Conservation (phyloP, 345 rosid species). For the Eutrema yunnanense region DNA sequence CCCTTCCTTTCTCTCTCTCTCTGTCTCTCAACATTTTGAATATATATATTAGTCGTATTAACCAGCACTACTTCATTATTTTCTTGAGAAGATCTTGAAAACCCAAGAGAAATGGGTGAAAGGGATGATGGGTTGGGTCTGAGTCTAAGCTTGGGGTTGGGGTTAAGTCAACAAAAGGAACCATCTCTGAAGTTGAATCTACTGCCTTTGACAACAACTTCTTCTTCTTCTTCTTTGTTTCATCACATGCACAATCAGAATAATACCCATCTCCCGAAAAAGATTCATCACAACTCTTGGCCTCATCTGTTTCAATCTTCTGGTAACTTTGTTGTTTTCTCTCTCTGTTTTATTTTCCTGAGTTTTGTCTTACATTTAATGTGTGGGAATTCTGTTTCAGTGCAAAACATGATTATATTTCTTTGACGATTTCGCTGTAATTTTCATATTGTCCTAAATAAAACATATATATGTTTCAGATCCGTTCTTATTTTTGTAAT, state of each 20-base stretch:
- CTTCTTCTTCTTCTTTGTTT: conserved; percentile 34
- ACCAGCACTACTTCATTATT: conserved; percentile 27
- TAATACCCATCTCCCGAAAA: not conserved
- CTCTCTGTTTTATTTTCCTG: not conserved
- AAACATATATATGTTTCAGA: conserved; percentile 2
- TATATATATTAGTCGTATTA: conserved; percentile 32
- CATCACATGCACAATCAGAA: conserved; percentile 26
- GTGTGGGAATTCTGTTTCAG: not conserved
- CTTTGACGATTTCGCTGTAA: not conserved
- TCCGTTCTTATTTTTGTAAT: not conserved
- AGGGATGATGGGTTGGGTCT: conserved; percentile 51
- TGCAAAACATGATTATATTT: not conserved
- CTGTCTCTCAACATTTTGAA: not conserved
- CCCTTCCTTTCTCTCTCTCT: conserved; percentile 27
- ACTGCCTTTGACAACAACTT: conserved; percentile 25
- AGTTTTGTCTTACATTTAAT: not conserved
- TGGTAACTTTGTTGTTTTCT: conserved; percentile 22
- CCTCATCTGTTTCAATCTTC: conserved; percentile 47
- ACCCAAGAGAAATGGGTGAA: conserved; percentile 37
- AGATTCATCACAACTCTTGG: conserved; percentile 32
- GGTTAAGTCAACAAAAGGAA: conserved; percentile 21
- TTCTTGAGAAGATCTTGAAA: conserved; percentile 17
- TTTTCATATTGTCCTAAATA: not conserved
- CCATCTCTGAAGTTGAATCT: conserved; percentile 43
- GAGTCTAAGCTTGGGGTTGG: conserved; percentile 19